Conservation (phyloP, 2,329 filamentous ascomycete genomes). For the Pyrenophora teres region DNA sequence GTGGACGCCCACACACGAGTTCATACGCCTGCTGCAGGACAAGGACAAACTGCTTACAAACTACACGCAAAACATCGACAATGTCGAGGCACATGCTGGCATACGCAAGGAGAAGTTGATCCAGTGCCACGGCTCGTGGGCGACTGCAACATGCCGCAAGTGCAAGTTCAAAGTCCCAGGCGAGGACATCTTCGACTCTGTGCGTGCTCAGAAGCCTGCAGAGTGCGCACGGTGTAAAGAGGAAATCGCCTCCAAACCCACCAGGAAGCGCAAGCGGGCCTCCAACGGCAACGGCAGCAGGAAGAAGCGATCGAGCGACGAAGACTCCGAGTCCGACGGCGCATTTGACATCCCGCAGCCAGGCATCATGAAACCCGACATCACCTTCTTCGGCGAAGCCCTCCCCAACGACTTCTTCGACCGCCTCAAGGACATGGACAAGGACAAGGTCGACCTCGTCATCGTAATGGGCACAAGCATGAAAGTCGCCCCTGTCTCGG, state of each 20-base stretch:
- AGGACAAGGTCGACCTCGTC: slow-evolving; percentile 80
- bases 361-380: slow-evolving; percentile 94
- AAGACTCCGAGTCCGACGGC: slow-evolving; percentile 61
- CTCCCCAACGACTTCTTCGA: slow-evolving; percentile 82
- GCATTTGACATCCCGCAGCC: slow-evolving; percentile 69
- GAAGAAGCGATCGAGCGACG: slow-evolving; percentile 57
- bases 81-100: slow-evolving; percentile 85
- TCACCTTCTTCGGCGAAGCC: slow-evolving; percentile 95
- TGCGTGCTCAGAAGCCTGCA: slow-evolving; percentile 76
- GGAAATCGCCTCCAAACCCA: slow-evolving; percentile 55
- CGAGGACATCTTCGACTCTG: slow-evolving; percentile 77
- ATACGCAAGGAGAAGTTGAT: slow-evolving; percentile 81
- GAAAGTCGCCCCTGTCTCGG: slow-evolving; percentile 92
- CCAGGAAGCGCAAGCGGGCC: slow-evolving; percentile 59
- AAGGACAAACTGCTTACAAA: slow-evolving; percentile 91
- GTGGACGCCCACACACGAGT: slow-evolving; percentile 90
- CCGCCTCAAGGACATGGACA: slow-evolving; percentile 80
- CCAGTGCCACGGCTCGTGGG: slow-evolving; percentile 96
- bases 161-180: slow-evolving; percentile 77
- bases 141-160: slow-evolving; percentile 84
- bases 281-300: slow-evolving; percentile 51
- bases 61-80: slow-evolving; percentile 99
- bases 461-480: slow-evolving; percentile 95
- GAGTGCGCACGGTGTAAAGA: slow-evolving; percentile 73
- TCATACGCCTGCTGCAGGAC: slow-evolving; percentile 86